These are phyloP conservation scores for Aspergillus pseudonomiae DNA, from an alignment of 2,329 filamentous ascomycete genomes.

Conservation along the genomic window DNA sequence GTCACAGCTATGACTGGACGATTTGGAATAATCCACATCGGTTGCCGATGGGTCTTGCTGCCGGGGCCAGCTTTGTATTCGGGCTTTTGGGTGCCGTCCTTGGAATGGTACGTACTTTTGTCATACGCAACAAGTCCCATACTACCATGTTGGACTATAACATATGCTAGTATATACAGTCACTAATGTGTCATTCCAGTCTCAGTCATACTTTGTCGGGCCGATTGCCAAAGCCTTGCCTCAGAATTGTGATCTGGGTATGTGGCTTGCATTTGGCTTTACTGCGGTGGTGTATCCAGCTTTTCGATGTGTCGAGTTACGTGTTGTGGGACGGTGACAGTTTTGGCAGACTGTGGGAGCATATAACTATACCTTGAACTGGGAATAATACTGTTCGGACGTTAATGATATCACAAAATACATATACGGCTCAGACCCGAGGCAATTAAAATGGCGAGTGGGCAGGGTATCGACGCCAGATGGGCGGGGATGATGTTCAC, in stretches of 20 bases:
- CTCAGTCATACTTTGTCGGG: conserved; percentile 40
- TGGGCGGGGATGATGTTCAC: not conserved
- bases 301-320: conserved; percentile 34
- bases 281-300: conserved; percentile 35
- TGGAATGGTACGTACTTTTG: conserved; percentile 35
- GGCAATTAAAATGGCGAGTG: not conserved
- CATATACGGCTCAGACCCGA: not conserved
- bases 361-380: not conserved
- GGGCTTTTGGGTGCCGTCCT: conserved; percentile 42
- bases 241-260: conserved; percentile 36
- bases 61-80: conserved; percentile 34
- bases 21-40: conserved; percentile 38
- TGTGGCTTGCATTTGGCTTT: conserved; percentile 37
- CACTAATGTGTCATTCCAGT: conserved; percentile 15
- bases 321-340: conserved; percentile 24
- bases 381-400: not conserved
- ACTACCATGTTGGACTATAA: not conserved
- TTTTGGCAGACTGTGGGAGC: not conserved
- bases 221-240: conserved; percentile 34
- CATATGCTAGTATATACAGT: not conserved
- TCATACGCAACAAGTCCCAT: not conserved
- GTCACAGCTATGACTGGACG: conserved; percentile 40
- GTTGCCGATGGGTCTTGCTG: conserved; percentile 45
- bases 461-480: conserved; percentile 4
- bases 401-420: not conserved